A percentile compares a stretch with the other conserved stretches of the same genome.
phyloP scores from a whole-genome alignment of 352 stramenopile species.

The Globisporangium cystogenes region DNA sequence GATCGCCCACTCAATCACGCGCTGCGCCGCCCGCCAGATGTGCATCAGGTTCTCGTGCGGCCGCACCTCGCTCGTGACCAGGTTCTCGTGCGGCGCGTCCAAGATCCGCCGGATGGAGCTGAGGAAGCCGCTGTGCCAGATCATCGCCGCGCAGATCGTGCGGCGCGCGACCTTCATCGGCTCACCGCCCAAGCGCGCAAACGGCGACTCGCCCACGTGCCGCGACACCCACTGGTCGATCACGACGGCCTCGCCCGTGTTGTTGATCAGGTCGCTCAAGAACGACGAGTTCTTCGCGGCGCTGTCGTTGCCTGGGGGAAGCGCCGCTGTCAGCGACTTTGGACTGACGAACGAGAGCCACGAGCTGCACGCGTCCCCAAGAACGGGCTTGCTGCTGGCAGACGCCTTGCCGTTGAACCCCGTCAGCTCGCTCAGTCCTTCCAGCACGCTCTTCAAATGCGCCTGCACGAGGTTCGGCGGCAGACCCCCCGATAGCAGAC shows the following conservation, averaged over 20 bases:
- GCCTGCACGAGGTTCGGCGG: constrained; percentile 45
- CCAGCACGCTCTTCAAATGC: constrained; percentile 60
- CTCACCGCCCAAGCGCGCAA: constrained; percentile 70
- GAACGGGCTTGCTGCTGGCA: constrained; percentile 21
- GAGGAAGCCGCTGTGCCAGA: constrained; percentile 84
- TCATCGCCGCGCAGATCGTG: constrained; percentile 83
- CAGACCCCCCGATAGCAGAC: constrained; percentile 68
- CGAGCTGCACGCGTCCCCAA: constrained; percentile 38
- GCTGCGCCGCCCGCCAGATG: constrained; percentile 84
- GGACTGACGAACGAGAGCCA: constrained; percentile 63
- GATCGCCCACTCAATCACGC: constrained; percentile 87
- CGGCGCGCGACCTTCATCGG: constrained; percentile 85
- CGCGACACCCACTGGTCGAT: constrained; percentile 79
- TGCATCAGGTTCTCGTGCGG: constrained; percentile 88
- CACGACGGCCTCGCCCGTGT: constrained; percentile 37
- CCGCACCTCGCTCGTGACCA: constrained; percentile 62
- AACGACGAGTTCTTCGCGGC: constrained; percentile 27
- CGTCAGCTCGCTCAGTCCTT: constrained; percentile 38
- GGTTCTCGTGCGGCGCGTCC: constrained; percentile 24
- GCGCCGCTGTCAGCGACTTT: constrained; percentile 33
- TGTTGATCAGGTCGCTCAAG: constrained; percentile 68
- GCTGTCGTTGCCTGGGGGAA: constrained; percentile 13
- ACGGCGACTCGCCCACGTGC: constrained; percentile 80
- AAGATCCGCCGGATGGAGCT: constrained; percentile 51
- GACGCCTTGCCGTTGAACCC: constrained; percentile 20